Evolutionary conservation across 352 stramenopile genomes (phyloP).

Genomic region (Pythium dissimile): DNA sequence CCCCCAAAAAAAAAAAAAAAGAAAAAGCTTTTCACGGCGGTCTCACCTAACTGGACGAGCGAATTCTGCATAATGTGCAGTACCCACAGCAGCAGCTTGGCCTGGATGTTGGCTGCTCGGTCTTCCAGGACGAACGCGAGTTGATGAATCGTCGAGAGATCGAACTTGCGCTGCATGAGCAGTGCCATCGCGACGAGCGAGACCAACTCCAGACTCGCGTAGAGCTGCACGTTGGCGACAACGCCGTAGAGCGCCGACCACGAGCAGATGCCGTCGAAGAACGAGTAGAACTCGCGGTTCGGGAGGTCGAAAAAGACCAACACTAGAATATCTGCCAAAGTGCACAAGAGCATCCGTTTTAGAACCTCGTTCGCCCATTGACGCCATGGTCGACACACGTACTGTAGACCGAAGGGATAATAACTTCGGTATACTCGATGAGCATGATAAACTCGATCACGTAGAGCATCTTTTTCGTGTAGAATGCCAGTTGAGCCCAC

Average conservation of each 20-base stretch:
- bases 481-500: neutral
- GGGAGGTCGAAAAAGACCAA: conserved; percentile 21
- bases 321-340: conserved; percentile 8
- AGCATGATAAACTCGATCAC: conserved; percentile 32
- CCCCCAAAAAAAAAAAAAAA: no score
- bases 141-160: conserved; percentile 15
- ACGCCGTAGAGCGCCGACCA: neutral
- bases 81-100: conserved; percentile 18
- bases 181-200: conserved; percentile 3
- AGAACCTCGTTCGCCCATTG: no score
- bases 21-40: no score
- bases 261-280: conserved; percentile 19
- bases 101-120: conserved; percentile 14
- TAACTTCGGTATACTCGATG: conserved; percentile 36
- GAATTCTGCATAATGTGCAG: conserved; percentile 17
- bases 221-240: conserved; percentile 12
- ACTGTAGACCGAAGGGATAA: conserved; percentile 32
- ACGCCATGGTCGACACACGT: conserved; percentile 1
- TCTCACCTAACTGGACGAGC: conserved; percentile 6
- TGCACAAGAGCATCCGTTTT: neutral
- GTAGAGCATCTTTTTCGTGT: conserved; percentile 24
- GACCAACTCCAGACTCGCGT: conserved; percentile 4
- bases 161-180: conserved; percentile 3
- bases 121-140: conserved; percentile 20
- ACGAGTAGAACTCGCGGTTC: conserved; percentile 26